Conservation (phyloP, 1,139 yeast genomes). For the Hanseniaspora uvarum region DNA sequence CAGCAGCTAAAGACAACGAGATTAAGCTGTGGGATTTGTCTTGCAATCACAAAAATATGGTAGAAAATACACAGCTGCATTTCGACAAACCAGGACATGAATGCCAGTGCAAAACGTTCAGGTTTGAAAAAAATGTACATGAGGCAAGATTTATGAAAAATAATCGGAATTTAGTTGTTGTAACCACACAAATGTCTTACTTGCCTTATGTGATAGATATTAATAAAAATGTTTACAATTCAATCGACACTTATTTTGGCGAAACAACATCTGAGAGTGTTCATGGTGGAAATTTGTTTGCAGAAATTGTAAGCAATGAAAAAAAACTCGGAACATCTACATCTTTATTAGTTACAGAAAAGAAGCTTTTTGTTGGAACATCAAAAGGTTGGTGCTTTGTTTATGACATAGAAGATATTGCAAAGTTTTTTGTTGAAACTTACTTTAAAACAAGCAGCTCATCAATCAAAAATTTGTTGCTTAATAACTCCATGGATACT, state of each 20-base stretch:
- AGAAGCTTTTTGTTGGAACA: conserved; percentile 56
- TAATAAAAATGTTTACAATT: conserved; percentile 23
- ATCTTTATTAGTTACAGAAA: conserved; percentile 33
- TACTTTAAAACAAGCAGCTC: conserved; percentile 52
- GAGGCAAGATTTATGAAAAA: conserved; percentile 40
- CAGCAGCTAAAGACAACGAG: conserved; percentile 79
- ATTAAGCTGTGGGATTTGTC: conserved; percentile 72
- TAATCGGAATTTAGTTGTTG: conserved; percentile 36
- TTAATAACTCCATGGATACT: conserved; percentile 58
- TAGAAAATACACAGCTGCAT: background rate
- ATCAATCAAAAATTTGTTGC: conserved; percentile 58
- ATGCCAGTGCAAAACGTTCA: conserved; percentile 25
- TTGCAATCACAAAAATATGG: conserved; percentile 4
- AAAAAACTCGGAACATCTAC: conserved; percentile 32
- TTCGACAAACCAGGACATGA: background rate
- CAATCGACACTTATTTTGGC: background rate
- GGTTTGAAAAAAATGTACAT: conserved; percentile 67
- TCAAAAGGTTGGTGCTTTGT: conserved; percentile 69
- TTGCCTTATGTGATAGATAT: conserved; percentile 29
- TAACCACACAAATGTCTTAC: conserved; percentile 47
- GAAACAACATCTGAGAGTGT: conserved; percentile 1
- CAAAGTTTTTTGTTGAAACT: conserved; percentile 34
- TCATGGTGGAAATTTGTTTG: conserved; percentile 30
- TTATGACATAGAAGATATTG: conserved; percentile 28
- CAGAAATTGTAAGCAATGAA: conserved; percentile 19